phyloP scores from a whole-genome alignment of 1,284 basidiomycete species.

The Inonotus obliquus region DNA sequence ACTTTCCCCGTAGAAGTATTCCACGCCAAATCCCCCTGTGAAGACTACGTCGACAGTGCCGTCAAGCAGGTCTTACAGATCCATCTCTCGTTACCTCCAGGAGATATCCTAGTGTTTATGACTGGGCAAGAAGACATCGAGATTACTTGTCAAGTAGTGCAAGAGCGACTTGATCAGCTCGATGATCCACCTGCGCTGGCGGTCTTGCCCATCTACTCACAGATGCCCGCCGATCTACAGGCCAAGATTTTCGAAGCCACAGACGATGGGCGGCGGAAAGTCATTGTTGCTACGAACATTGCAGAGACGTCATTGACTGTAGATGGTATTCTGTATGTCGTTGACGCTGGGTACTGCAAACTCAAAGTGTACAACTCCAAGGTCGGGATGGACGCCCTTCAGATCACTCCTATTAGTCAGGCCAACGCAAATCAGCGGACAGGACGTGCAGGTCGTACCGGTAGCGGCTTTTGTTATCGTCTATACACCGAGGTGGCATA shows the following conservation, averaged over 20 bases:
- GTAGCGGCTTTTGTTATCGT: conserved; percentile 92
- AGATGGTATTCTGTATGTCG: conserved; percentile 96
- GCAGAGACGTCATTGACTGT: conserved; percentile 98
- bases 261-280: conserved; percentile 90
- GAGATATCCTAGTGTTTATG: conserved; percentile 99
- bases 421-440: conserved; percentile 96
- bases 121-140: conserved; percentile 99
- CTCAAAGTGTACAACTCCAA: conserved; percentile 99
- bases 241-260: conserved; percentile 97
- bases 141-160: conserved; percentile 86
- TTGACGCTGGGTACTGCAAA: conserved; percentile 96
- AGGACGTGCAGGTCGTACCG: conserved; percentile 94
- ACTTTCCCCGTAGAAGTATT: conserved; percentile 98
- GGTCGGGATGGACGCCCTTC: conserved; percentile 98
- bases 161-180: conserved; percentile 87
- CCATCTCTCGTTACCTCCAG: conserved; percentile 88
- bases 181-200: conserved; percentile 86
- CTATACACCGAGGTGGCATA: conserved; percentile 89
- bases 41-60: conserved; percentile 97
- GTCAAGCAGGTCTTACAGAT: conserved; percentile 98
- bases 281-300: conserved; percentile 98
- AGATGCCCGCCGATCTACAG: conserved; percentile 98
- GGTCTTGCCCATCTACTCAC: conserved; percentile 96
- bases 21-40: conserved; percentile 95
- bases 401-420: conserved; percentile 98